A percentile compares a stretch with the other conserved stretches of the same genome.
Conservation (phyloP, 768 basidiomycete genomes). For the Tricholoma bakamatsutake region DNA sequence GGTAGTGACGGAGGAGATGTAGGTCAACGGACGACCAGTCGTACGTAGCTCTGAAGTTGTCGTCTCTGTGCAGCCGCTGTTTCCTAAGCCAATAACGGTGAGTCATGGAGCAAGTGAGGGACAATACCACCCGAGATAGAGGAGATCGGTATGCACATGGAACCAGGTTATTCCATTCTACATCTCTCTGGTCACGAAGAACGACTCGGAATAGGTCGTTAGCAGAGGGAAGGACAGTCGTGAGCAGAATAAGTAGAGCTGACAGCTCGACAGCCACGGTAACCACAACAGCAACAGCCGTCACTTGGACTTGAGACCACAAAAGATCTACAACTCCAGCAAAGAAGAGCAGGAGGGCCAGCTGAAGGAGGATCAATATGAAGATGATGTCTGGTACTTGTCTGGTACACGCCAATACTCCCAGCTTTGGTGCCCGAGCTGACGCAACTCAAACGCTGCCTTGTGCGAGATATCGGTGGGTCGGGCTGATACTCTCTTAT, state of each 20-base stretch:
- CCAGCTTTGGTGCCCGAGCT: constrained; percentile 13
- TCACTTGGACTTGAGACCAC: constrained; percentile 2
- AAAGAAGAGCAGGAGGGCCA: constrained; percentile 14
- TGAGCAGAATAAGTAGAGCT: neutral
- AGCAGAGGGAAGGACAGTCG: neutral
- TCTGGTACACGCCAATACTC: constrained; percentile 10
- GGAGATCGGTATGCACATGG: neutral
- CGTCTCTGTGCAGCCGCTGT: neutral
- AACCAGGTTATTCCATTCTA: neutral
- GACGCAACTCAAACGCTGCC: constrained; percentile 3
- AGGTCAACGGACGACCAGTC: neutral
- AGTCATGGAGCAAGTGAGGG: neutral
- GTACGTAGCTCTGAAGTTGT: neutral
- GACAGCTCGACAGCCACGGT: neutral
- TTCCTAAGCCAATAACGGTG: neutral
- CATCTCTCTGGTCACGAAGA: neutral
- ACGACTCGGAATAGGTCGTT: neutral
- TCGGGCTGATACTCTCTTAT: constrained; percentile 1
- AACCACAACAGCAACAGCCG: constrained; percentile 6
- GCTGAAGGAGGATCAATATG: constrained; percentile 9
- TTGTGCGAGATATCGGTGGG: neutral
- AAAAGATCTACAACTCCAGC: constrained; percentile 12
- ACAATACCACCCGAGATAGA: neutral
- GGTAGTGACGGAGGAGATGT: neutral
- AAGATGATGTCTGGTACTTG: constrained; percentile 12